Evolutionary conservation across 768 basidiomycete genomes (phyloP).

Genomic region (Suillus discolor): DNA sequence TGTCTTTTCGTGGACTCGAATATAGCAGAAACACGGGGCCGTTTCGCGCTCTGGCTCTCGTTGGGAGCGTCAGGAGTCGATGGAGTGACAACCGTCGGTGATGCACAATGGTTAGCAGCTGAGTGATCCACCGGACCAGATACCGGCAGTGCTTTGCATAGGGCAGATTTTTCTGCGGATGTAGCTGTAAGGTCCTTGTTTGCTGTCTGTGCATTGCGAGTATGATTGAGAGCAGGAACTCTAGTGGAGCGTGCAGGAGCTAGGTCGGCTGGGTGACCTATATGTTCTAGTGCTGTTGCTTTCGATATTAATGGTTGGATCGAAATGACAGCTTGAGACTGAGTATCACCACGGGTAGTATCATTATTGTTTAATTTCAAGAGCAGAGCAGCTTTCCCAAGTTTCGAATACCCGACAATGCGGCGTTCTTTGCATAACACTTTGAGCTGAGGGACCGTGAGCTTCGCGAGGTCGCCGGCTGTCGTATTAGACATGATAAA

Average conservation of each 20-base stretch:
- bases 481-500: neutral
- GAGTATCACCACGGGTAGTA: neutral
- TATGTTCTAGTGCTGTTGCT: neutral
- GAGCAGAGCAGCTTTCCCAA: slow-evolving; percentile 59
- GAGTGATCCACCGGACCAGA: neutral
- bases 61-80: neutral
- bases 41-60: neutral
- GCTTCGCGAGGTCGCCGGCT: slow-evolving; percentile 29
- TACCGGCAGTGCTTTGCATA: neutral
- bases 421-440: slow-evolving; percentile 65
- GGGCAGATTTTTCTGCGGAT: neutral
- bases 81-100: neutral
- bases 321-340: neutral
- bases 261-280: neutral
- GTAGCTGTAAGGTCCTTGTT: neutral
- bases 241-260: neutral
- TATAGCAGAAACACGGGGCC: neutral
- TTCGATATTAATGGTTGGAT: neutral
- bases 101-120: neutral
- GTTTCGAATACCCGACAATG: slow-evolving; percentile 68
- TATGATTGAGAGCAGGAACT: neutral
- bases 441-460: slow-evolving; percentile 67
- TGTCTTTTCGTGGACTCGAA: neutral
- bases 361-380: slow-evolving; percentile 38
- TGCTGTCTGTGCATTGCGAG: neutral